Percentiles rank a stretch among this genome's conserved stretches.
phyloP scores from a whole-genome alignment of 805 yeast species.

The Clavispora phyllophila region DNA sequence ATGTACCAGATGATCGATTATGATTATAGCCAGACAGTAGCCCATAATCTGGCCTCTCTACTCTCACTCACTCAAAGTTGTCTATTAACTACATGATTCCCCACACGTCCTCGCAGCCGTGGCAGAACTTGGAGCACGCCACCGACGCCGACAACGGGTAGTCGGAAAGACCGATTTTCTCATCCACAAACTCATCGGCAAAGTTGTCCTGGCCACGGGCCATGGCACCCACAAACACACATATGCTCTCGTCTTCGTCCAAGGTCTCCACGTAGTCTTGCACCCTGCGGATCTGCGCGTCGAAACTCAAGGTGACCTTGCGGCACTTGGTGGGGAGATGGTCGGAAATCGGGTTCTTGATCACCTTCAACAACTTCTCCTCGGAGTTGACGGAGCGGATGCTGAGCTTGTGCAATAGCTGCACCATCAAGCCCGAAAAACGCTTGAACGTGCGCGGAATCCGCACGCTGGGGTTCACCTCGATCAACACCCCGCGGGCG shows the following conservation, averaged over 20 bases:
- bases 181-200: slow-evolving; percentile 96
- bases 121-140: slow-evolving; percentile 97
- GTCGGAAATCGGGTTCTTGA: slow-evolving; percentile 95
- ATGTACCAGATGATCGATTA: too few relatives aligned
- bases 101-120: slow-evolving; percentile 99
- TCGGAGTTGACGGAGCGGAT: slow-evolving; percentile 94
- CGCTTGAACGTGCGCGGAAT: slow-evolving; percentile 98
- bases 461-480: slow-evolving; percentile 93
- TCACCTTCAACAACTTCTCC: slow-evolving; percentile 88
- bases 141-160: slow-evolving; percentile 96
- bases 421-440: slow-evolving; percentile 97
- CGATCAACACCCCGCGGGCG: slow-evolving; percentile 89
- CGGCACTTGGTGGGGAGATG: slow-evolving; percentile 95
- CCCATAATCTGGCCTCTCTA: too few relatives aligned
- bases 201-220: slow-evolving; percentile 97
- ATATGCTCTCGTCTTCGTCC: slow-evolving; percentile 86
- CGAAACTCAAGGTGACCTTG: slow-evolving; percentile 86
- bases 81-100: slow-evolving; percentile 41
- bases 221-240: slow-evolving; percentile 99
- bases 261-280: slow-evolving; percentile 80
- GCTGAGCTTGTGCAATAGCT: slow-evolving; percentile 83
- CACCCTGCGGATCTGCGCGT: slow-evolving; percentile 81
- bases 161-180: slow-evolving; percentile 91
- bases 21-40: too few relatives aligned
- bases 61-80: too few relatives aligned